Conservation (phyloP, 495 filamentous ascomycete genomes). For the Glarea lozoyensis region DNA sequence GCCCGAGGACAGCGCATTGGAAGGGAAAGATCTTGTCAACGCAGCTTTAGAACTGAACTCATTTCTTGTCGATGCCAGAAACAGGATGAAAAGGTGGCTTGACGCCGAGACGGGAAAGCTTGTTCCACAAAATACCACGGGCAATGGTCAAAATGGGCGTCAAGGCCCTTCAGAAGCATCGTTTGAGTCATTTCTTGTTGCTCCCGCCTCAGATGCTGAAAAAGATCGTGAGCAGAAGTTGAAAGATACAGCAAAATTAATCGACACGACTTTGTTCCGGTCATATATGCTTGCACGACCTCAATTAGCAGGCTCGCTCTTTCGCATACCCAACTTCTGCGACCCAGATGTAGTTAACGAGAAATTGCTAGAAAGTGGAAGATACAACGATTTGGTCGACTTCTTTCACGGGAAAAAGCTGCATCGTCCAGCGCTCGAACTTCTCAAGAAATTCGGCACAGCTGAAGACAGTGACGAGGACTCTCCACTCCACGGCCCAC, state of each 20-base stretch:
- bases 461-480: slow-evolving; percentile 53
- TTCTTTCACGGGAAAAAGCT: slow-evolving; percentile 94
- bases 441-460: slow-evolving; percentile 76
- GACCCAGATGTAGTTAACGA: slow-evolving; percentile 94
- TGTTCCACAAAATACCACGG: slow-evolving; percentile 37
- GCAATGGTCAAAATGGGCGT: slow-evolving; percentile 40
- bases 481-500: slow-evolving; percentile 70
- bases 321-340: slow-evolving; percentile 95
- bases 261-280: slow-evolving; percentile 91
- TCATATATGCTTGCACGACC: slow-evolving; percentile 87
- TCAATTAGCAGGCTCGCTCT: slow-evolving; percentile 75
- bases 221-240: slow-evolving; percentile 61
- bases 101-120: slow-evolving; percentile 66
- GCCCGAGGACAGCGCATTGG: slow-evolving; percentile 38
- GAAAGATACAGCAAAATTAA: slow-evolving; percentile 63
- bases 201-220: slow-evolving; percentile 40
- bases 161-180: slow-evolving; percentile 32
- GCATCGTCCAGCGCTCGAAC: slow-evolving; percentile 76
- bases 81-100: slow-evolving; percentile 72
- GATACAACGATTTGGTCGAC: slow-evolving; percentile 90
- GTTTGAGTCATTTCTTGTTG: slow-evolving; percentile 36
- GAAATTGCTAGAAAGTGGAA: slow-evolving; percentile 75
- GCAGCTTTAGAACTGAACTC: slow-evolving; percentile 74
- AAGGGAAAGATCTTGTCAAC: slow-evolving; percentile 71
- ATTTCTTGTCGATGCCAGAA: slow-evolving; percentile 77